phyloP scores from a whole-genome alignment of 148 eudicot species.

The Amaranthus palmeri region DNA sequence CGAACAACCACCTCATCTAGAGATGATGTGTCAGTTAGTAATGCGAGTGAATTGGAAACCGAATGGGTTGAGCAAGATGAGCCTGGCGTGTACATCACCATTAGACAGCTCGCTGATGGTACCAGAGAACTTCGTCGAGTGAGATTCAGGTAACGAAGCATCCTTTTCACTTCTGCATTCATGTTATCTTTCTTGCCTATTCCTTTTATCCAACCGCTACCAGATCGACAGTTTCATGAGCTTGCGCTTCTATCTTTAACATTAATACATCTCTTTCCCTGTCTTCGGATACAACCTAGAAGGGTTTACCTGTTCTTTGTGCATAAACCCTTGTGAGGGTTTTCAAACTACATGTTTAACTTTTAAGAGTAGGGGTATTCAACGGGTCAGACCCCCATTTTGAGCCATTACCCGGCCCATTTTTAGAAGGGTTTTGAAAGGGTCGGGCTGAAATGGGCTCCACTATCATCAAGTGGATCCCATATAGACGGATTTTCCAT shows the following conservation, averaged over 20 bases:
- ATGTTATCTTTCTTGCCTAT: background rate
- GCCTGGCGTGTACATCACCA: constrained; percentile 86
- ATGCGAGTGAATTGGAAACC: constrained; percentile 84
- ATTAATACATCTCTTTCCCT: too few species aligned
- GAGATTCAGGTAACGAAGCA: constrained; percentile 71
- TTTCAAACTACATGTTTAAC: background rate
- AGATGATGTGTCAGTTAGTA: constrained; percentile 83
- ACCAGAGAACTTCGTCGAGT: constrained; percentile 86
- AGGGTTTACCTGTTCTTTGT: background rate
- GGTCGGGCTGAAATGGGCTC: too few species aligned
- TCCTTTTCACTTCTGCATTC: background rate
- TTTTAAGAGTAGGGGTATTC: too few species aligned
- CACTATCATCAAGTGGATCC: too few species aligned
- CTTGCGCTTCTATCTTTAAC: too few species aligned
- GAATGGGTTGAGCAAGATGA: constrained; percentile 98
- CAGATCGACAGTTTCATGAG: too few species aligned
- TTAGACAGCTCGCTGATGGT: constrained; percentile 84
- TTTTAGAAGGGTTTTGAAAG: too few species aligned
- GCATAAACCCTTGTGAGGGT: background rate
- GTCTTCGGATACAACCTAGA: too few species aligned
- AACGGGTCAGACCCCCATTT: too few species aligned
- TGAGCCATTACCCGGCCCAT: too few species aligned
- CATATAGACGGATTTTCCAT: too few species aligned
- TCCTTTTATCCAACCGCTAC: too few species aligned
- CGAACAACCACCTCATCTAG: constrained; percentile 82